A percentile compares a stretch with the other conserved stretches of the same genome.
Conservation (phyloP, 345 rosid genomes). For the Microcos paniculata region DNA sequence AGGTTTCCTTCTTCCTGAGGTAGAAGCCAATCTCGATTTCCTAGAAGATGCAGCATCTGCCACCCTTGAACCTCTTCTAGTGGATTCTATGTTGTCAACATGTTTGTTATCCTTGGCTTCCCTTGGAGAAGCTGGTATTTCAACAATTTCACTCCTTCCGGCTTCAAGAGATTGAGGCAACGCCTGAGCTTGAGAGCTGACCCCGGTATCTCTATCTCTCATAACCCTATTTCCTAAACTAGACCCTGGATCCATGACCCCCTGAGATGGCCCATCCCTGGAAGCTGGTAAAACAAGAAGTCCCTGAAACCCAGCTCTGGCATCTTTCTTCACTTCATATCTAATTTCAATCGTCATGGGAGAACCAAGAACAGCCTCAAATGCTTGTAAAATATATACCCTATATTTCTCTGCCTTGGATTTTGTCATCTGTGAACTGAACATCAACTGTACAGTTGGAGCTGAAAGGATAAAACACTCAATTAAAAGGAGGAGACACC, state of each 20-base stretch:
- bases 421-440: conserved; percentile 62
- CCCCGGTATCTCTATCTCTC: conserved; percentile 15
- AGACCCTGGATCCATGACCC: conserved; percentile 22
- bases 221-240: conserved; percentile 14
- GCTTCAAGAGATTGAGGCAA: conserved; percentile 26
- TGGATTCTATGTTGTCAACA: conserved; percentile 31
- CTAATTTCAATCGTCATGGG: conserved; percentile 79
- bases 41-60: conserved; percentile 27
- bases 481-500: not conserved
- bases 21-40: conserved; percentile 28
- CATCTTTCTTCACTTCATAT: conserved; percentile 53
- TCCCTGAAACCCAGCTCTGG: conserved; percentile 23
- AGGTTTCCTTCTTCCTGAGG: conserved; percentile 41
- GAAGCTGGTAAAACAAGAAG: conserved; percentile 46
- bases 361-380: conserved; percentile 78
- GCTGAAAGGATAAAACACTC: conserved; percentile 48
- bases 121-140: conserved; percentile 51
- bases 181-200: conserved; percentile 18
- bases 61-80: conserved; percentile 26
- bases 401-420: conserved; percentile 68
- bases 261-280: conserved; percentile 38
- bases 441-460: conserved; percentile 76
- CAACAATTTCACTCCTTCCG: conserved; percentile 72
- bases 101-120: conserved; percentile 31
- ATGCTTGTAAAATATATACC: conserved; percentile 70